Conservation (phyloP, 129 eudicot species). For the sunflower (Helianthus annuus) region HanXRQr2.0-SUNRISE NC_035439.2:77787265-77787764, state of each 20-base stretch:
- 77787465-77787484: slow-evolving; percentile 37
- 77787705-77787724: no score
- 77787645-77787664: slow-evolving; percentile 32
- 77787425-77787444: slow-evolving; percentile 33
- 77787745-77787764: no score
- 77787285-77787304: slow-evolving; percentile 40
- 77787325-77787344: slow-evolving; percentile 32
- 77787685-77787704: no score
- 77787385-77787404: slow-evolving; percentile 40
- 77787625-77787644: slow-evolving; percentile 14
- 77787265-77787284: slow-evolving; percentile 34
- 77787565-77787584: slow-evolving; percentile 28
- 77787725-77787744: no score
- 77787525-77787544: slow-evolving; percentile 37
- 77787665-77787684: slow-evolving; percentile 27
- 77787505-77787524: slow-evolving; percentile 34
- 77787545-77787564: slow-evolving; percentile 38
- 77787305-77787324: slow-evolving; percentile 26
- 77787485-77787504: slow-evolving; percentile 24
- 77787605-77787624: slow-evolving; percentile 36
- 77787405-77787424: slow-evolving; percentile 23
- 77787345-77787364: slow-evolving; percentile 13
- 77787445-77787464: slow-evolving; percentile 54
- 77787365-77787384: slow-evolving; percentile 38
- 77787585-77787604: slow-evolving; percentile 26